A percentile compares a stretch with the other conserved stretches of the same genome.
Conservation (phyloP, 2,329 filamentous ascomycete species). For the Cladosporium sp. region DNA sequence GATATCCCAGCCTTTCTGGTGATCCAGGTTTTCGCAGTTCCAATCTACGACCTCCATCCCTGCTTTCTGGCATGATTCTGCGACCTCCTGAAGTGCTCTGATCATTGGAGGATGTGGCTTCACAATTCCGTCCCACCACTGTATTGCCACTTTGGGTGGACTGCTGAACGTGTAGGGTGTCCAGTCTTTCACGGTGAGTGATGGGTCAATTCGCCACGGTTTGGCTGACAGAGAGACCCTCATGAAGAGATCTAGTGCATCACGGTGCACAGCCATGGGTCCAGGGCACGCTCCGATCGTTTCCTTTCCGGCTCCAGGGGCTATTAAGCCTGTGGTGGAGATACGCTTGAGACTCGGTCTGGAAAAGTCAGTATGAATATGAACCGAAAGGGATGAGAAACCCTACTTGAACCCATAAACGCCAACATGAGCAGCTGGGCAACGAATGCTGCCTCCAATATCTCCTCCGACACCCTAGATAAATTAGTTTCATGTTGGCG, state of each 20-base stretch:
- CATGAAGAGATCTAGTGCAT: conserved; percentile 9
- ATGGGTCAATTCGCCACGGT: conserved; percentile 7
- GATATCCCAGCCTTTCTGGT: conserved; percentile 48
- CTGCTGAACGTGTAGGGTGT: conserved; percentile 4
- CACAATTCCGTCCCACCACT: conserved; percentile 63
- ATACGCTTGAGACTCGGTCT: conserved; percentile 6
- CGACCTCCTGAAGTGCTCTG: conserved; percentile 45
- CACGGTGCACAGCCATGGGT: conserved; percentile 5
- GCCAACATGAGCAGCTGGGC: conserved; percentile 46
- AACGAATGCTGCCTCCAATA: conserved; percentile 49
- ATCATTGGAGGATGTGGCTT: conserved; percentile 62
- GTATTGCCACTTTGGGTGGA: conserved; percentile 51
- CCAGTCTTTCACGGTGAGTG: conserved; percentile 6
- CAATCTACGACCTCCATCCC: conserved; percentile 54
- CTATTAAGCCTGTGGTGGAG: conserved; percentile 1
- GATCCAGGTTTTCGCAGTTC: conserved; percentile 39
- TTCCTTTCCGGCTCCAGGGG: conserved; percentile 3
- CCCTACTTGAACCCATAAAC: conserved; percentile 41
- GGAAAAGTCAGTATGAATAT: neutral
- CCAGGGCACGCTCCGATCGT: conserved; percentile 8
- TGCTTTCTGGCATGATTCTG: conserved; percentile 24
- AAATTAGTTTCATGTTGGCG: neutral
- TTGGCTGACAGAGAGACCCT: conserved; percentile 2
- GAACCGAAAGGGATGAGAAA: neutral
- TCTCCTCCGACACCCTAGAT: conserved; percentile 44